Evolutionary conservation across 1,284 basidiomycete species (phyloP).

Genomic region (Ganoderma multipileum): DNA sequence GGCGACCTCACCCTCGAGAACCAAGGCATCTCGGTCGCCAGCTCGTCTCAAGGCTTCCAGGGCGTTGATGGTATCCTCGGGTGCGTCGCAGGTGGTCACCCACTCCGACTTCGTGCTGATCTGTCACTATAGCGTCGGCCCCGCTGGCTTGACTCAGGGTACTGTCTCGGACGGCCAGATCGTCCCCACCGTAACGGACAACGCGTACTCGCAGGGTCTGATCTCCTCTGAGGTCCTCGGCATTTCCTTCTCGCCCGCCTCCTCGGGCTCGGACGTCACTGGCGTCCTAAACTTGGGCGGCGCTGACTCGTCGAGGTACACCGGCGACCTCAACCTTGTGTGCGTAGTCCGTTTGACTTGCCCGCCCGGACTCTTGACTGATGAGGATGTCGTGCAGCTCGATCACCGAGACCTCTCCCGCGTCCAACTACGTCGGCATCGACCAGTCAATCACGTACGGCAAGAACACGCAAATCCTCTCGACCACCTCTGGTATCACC

Average conservation of each 20-base stretch:
- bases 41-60: constrained; percentile 40
- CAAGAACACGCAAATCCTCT: constrained; percentile 18
- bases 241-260: constrained; percentile 14
- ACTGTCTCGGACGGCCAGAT: constrained; percentile 3
- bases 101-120: not conserved
- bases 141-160: constrained; percentile 49
- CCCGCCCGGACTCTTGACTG: not conserved
- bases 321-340: constrained; percentile 53
- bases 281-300: constrained; percentile 51
- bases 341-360: constrained; percentile 38
- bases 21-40: constrained; percentile 61
- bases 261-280: not conserved
- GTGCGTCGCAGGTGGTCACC: not conserved
- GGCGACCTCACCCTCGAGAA: constrained; percentile 38
- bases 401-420: constrained; percentile 41
- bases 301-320: constrained; percentile 53
- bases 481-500: constrained; percentile 35
- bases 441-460: constrained; percentile 36
- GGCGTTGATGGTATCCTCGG: not conserved
- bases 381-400: constrained; percentile 46
- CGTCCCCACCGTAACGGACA: constrained; percentile 48
- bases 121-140: constrained; percentile 44
- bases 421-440: constrained; percentile 40
- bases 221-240: constrained; percentile 18
- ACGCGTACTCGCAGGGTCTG: constrained; percentile 44